Conservation (phyloP, 2,329 filamentous ascomycete genomes). For the Hirsutella thompsonii region DNA sequence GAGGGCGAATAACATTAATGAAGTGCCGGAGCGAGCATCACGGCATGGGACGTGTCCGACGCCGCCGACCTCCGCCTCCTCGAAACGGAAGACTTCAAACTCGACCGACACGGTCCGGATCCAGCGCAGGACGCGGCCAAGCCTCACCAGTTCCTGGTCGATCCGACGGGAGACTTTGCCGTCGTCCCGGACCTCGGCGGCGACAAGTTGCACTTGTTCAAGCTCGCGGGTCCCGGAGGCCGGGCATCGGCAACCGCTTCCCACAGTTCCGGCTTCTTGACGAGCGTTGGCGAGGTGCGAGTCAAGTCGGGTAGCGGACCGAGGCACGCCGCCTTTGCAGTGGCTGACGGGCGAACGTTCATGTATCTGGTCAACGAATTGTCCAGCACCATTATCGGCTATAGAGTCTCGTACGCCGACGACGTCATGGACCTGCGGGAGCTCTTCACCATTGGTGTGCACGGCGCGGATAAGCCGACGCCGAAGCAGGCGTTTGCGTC, state of each 20-base stretch:
- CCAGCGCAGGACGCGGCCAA: conserved; percentile 41
- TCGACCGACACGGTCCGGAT: conserved; percentile 23
- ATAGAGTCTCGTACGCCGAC: conserved; percentile 37
- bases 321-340: conserved; percentile 48
- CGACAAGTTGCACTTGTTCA: conserved; percentile 45
- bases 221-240: conserved; percentile 20
- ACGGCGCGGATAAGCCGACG: conserved; percentile 27
- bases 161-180: conserved; percentile 51
- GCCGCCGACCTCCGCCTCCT: conserved; percentile 21
- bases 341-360: conserved; percentile 30
- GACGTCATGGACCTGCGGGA: conserved; percentile 29
- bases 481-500: conserved; percentile 32
- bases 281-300: conserved; percentile 23
- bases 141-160: conserved; percentile 51
- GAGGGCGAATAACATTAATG: background rate
- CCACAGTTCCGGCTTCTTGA: too few species aligned
- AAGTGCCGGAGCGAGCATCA: conserved; percentile 27
- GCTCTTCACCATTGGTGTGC: conserved; percentile 33
- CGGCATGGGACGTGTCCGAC: conserved; percentile 29
- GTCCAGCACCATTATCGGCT: conserved; percentile 41
- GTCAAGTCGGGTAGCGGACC: conserved; percentile 45
- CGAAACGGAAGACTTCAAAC: conserved; percentile 25
- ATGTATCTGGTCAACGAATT: conserved; percentile 53
- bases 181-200: conserved; percentile 54
- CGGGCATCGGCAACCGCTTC: too few species aligned